These are phyloP conservation scores for Neurospora africana DNA, from an alignment of 495 filamentous ascomycete species.

Conservation along the genomic window DNA sequence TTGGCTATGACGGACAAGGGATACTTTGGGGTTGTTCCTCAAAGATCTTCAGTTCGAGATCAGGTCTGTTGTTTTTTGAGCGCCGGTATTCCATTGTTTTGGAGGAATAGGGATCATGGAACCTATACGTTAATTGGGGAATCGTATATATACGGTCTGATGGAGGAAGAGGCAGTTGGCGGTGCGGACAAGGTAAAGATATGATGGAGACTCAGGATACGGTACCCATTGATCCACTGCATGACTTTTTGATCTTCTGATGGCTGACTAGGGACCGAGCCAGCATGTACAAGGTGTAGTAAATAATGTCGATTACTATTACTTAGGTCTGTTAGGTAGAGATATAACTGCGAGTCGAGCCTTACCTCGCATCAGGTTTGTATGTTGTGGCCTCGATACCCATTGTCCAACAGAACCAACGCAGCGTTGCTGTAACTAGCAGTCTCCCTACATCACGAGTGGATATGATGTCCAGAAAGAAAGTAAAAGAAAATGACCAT, in stretches of 20 bases:
- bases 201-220: background rate
- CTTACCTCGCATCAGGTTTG: background rate
- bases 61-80: background rate
- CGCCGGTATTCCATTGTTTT: background rate
- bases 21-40: background rate
- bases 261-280: background rate
- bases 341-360: background rate
- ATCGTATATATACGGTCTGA: slow-evolving; percentile 1
- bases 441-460: background rate
- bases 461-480: background rate
- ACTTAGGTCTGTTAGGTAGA: background rate
- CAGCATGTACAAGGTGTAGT: background rate
- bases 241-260: background rate
- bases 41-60: background rate
- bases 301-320: background rate
- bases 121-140: background rate
- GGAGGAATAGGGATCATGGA: background rate
- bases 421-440: background rate
- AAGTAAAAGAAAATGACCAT: background rate
- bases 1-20: background rate
- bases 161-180: slow-evolving; percentile 1
- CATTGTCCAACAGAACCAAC: background rate
- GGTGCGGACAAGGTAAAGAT: background rate
- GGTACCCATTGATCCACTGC: background rate
- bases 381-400: background rate